Base-by-base conservation (phyloP, 2,329 filamentous ascomycete species). In the Fusarium sp. region DNA sequence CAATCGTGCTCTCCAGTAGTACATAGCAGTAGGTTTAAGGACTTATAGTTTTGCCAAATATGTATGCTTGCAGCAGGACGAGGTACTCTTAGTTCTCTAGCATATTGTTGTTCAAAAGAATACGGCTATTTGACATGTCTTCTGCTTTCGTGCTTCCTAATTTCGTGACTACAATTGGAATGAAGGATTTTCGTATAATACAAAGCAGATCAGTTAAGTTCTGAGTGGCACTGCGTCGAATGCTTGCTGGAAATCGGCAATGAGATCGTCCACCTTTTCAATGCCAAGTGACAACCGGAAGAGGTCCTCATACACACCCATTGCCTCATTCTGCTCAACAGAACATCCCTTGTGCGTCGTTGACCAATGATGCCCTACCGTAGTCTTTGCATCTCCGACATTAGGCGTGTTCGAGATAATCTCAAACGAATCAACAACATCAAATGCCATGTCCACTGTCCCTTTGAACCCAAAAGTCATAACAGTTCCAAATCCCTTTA, bases 221-320 rank as follows among this genome's bases (percentile, higher is more conserved):
- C n/a, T 38, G 5, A 54, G 51, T 11, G 51, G 51, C 51, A 54
- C 51, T 15, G 35, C 35, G 24, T 54, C 51, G 22, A 54, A 54
- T 20, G 59, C 65, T 81, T 93, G 91, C 80, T 91, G 89, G 77
- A 94, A 93, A 80, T 93, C 92, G 38, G 87, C 87, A 75, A 90
- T 91, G 78, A 94, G 93, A 76, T 94, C 92, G 81, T 92, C 91
- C 72, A 93, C 92, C 77, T 92, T 91, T 81, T 93, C 92, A 12
- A 89, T 93, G 9, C 77, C 77, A 2, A 79, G 75, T 13, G 75
- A 79, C 11, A 79, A 58, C 18, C 76, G 70, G 58, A 79, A 78
- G 11, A 79, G 52, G 31, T 92, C 87, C 17, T 92, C 90, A 26
- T 83, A 87, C 66, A 93, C 85, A 81, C 93, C 91, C 82, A 93